Evolutionary conservation across 257 asterid species (phyloP), one percentile per base, ranked within the genome.

Genomic region (Capsicum baccatum): DNA sequence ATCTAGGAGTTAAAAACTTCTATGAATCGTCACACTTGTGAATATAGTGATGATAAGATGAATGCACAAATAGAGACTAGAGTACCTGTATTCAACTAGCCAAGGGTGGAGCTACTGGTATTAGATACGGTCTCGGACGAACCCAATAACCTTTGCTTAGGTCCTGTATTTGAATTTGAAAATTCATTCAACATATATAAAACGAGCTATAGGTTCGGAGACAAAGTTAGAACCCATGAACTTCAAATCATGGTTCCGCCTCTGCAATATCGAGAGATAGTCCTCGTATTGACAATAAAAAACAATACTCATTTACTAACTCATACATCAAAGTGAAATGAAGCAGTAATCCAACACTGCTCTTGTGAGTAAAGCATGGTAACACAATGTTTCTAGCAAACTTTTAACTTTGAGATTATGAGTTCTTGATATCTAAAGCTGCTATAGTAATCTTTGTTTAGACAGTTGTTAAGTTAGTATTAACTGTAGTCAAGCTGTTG

Each of bases 401-500:
- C 26, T 6, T 6, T 35, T 0, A 68, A 68, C 76, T 37, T 37
- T 37, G 44, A 39, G 44, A 37, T 13, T 68, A 14, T 39, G 21
- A 37, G 21, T 68, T 68, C 52, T 68, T 68, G 2, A 7, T 39
- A 67, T 37, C 26, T 3, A 6, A 37, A 68, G 54, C 54, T 69
- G 79, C 33, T 69, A 69, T 42, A 69, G 54, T 69, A 69, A 42
- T 69, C 79, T 39, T 16, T 15, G 14, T 67, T 64, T 35, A 67
- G 50, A 67, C 2, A 11, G 37, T 26, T 21, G 44, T 26, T 55
- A 55, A 55, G 59, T 13, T 35, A 67, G 55, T 39, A 15, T 69
- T 74, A 73, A 48, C 35, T 3, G 42, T 48, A 73, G 80, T 73
- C 79, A 73, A n/a, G 39, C 39, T 71, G 80, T 47, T 71, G 39